Base-by-base conservation (phyloP, 805 yeast species). In the Saccharomycopsis sp. region DNA sequence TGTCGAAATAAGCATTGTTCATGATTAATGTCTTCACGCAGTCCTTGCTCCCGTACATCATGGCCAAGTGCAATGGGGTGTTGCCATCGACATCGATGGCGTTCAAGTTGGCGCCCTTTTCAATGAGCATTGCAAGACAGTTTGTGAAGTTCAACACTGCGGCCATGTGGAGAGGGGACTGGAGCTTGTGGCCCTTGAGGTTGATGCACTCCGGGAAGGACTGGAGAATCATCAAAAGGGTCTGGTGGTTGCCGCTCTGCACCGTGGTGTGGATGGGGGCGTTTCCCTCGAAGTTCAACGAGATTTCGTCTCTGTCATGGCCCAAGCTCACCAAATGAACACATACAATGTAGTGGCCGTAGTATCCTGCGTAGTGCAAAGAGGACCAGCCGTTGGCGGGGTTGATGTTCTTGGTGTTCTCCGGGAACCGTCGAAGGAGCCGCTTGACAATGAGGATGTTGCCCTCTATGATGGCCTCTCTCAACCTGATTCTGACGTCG, bases 31-130 rank as follows among this genome's bases (percentile, higher is more conserved):
- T 54, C 39, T 71, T 66, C 46, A 76, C 58, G 34, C 83, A 76
- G 36, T 71, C 71, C 12, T 71, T 52, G 45, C 74, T 71, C 4
- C 88, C 89, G 51, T 68, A 73, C 41, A 80, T 79, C 50, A 84
- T 69, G 0, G 96, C 94, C 39, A 81, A 64, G 59, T 89, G 97
- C 31, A 89, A 61, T 0, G 95, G 85, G 2, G 94, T 78, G 53
- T 86, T 83, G 1, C 92, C 94, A 12, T 72, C 71, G 7, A 65
- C 62, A 55, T 92, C 95, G 41, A 75, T 77, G 4, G 75, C 56
- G 50, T 81, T 77, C 34, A 86, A 66, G 52, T 84, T 80, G 2
- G 94, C 94, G 6, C 88, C 92, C 42, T 80, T 72, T 27, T 80
- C 80, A 3, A 85, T 60, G 16, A 86, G 60, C 31, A 83, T 59